Base-by-base conservation (phyloP, 768 basidiomycete species). In the Amanita pallidorosea region DNA sequence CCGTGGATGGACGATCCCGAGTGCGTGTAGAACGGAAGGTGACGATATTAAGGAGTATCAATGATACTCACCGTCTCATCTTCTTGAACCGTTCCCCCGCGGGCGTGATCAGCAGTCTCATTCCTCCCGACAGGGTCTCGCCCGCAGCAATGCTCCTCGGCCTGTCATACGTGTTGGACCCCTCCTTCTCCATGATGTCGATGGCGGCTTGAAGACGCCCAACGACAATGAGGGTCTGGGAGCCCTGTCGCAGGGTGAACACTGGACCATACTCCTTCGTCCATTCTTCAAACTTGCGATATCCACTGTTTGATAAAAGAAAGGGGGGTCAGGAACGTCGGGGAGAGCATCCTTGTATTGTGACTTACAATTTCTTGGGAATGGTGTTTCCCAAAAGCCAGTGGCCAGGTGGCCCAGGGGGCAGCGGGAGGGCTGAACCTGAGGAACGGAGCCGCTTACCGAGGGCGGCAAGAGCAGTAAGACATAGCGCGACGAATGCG, bases 151-250 rank as follows among this genome's bases (percentile, higher is more conserved):
- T 77, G 11, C 67, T 69, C 3, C 65, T 61, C 18, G 81, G 81
- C 45, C 81, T 66, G 56, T 81, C 81, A 0, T 72, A 74, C n/a
- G 77, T 62, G 4, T 67, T 55, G 4, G 75, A 72, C n/a, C 81
- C 80, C 55, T 82, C 77, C 47, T 76, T 77, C 58, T 83, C 81
- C 79, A 83, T 77, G 51, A 83, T 75, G 18, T 83, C 80, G 0
- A 81, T 70, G 0, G 81, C 80, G 34, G 79, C 79, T 61, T 81
- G 61, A 45, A 76, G 59, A 2, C 76, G 65, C 0, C 76, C 75
- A 25, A 80, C 67, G 42, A 81, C 67, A 50, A 77, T 61, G 40
- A 70, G 66, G 8, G 65, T 68, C 8, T 63, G 63, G 11, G 67
- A 58, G 1, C 83, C 81, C 50, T 77, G 67, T 0, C 75, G 70